Evolutionary conservation across 352 stramenopile species (phyloP).

Genomic region (Phytophthora syringae): DNA sequence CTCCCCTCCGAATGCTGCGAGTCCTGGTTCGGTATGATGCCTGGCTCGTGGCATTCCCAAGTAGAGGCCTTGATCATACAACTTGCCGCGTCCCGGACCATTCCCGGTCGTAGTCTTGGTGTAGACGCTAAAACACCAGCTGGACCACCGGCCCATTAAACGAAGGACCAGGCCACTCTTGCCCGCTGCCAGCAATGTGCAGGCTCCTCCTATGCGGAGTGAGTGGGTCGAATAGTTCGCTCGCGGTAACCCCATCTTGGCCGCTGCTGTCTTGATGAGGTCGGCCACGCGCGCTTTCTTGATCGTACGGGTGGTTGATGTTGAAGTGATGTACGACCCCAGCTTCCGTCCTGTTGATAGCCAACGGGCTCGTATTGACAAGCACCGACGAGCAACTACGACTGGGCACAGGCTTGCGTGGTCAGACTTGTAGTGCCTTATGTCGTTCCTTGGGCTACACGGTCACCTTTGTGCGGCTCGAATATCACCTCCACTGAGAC

Average conservation of each 20-base stretch:
- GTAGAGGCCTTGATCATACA: constrained; percentile 9
- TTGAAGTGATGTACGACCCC: constrained; percentile 28
- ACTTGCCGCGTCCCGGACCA: constrained; percentile 27
- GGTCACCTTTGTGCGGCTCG: constrained; percentile 19
- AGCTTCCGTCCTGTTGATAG: background rate
- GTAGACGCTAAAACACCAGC: constrained; percentile 36
- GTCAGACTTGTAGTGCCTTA: constrained; percentile 23
- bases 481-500: constrained; percentile 6
- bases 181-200: constrained; percentile 24
- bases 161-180: constrained; percentile 35
- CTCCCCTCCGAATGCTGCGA: background rate
- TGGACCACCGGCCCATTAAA: constrained; percentile 31
- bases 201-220: constrained; percentile 32
- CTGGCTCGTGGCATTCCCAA: constrained; percentile 7
- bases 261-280: constrained; percentile 28
- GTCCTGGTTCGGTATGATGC: background rate
- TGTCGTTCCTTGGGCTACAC: background rate
- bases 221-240: constrained; percentile 33
- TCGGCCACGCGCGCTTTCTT: constrained; percentile 21
- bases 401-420: constrained; percentile 27
- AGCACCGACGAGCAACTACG: constrained; percentile 16
- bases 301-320: constrained; percentile 9
- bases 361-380: constrained; percentile 7
- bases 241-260: constrained; percentile 5
- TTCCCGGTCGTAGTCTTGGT: constrained; percentile 22